Percentiles rank a stretch among this genome's conserved stretches.
These are phyloP conservation scores for Neobulgaria alba DNA, from an alignment of 2,329 filamentous ascomycete genomes.

Conservation along the genomic window DNA sequence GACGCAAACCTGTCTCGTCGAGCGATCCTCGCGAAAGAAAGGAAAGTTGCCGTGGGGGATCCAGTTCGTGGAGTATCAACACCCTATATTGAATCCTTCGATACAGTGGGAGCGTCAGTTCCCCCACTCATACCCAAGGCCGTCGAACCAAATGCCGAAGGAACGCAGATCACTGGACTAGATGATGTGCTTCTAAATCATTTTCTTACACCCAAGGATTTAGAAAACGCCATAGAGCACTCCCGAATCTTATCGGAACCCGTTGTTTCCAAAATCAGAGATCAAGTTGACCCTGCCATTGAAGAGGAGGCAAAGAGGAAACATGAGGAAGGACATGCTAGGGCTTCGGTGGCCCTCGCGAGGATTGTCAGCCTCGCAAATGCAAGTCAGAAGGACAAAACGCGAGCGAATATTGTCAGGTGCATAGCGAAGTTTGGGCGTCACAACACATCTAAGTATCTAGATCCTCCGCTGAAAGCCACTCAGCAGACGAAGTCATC, in stretches of 20 bases:
- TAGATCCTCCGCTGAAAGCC: slow-evolving; percentile 46
- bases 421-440: slow-evolving; percentile 85
- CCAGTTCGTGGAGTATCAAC: slow-evolving; percentile 72
- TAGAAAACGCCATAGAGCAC: slow-evolving; percentile 56
- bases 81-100: slow-evolving; percentile 75
- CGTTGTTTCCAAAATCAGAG: slow-evolving; percentile 28
- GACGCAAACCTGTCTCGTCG: slow-evolving; percentile 73
- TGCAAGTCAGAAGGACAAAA: slow-evolving; percentile 67
- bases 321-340: slow-evolving; percentile 51
- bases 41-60: slow-evolving; percentile 60
- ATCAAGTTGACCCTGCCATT: slow-evolving; percentile 35
- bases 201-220: slow-evolving; percentile 59
- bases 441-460: slow-evolving; percentile 70
- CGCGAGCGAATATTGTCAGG: slow-evolving; percentile 73
- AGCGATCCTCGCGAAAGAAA: slow-evolving; percentile 56
- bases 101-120: slow-evolving; percentile 40
- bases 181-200: slow-evolving; percentile 62
- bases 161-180: slow-evolving; percentile 34
- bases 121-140: slow-evolving; percentile 16
- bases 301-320: slow-evolving; percentile 28
- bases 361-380: slow-evolving; percentile 74
- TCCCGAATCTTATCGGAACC: slow-evolving; percentile 63
- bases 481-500: too few species aligned
- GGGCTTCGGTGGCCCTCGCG: slow-evolving; percentile 65
- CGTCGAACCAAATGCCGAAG: slow-evolving; percentile 35